A percentile compares a stretch with the other conserved stretches of the same genome.
phyloP scores from a whole-genome alignment of 176 grass and related monocot species.

The Hordeum marinum region DNA sequence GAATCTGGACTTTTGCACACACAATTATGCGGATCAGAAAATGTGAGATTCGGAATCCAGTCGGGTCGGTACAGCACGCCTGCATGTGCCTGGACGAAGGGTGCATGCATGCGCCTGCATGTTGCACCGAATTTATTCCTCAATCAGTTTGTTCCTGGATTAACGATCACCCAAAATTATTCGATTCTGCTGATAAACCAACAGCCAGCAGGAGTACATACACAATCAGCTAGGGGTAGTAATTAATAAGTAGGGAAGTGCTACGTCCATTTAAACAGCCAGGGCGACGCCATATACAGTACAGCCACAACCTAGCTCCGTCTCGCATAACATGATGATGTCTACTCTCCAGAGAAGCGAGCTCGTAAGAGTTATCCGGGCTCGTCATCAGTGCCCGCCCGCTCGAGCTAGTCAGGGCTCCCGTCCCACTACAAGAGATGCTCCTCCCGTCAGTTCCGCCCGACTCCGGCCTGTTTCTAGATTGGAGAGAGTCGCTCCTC shows the following conservation, averaged over 20 bases:
- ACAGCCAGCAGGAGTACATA: background rate
- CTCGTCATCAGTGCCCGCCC: background rate
- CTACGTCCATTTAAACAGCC: background rate
- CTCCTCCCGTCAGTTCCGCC: slow-evolving; percentile 14
- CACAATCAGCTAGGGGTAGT: background rate
- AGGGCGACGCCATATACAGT: background rate
- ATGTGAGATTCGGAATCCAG: slow-evolving; percentile 22
- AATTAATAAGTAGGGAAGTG: no score
- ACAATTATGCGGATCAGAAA: slow-evolving; percentile 18
- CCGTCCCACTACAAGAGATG: background rate
- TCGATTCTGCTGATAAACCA: slow-evolving; percentile 17
- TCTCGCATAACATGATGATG: background rate
- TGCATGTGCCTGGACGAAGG: background rate
- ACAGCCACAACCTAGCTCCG: slow-evolving; percentile 12
- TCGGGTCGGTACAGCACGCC: background rate
- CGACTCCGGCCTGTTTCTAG: background rate
- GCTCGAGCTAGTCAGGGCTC: background rate
- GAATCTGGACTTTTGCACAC: background rate
- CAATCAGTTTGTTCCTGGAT: slow-evolving; percentile 6
- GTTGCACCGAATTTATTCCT: background rate
- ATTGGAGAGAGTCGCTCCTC: background rate
- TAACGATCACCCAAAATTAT: slow-evolving; percentile 16
- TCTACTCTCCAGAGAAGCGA: background rate
- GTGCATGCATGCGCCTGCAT: background rate
- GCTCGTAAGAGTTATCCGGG: background rate